Evolutionary conservation across 2,329 filamentous ascomycete species (phyloP).

Genomic region (Trichoderma pleuroti): DNA sequence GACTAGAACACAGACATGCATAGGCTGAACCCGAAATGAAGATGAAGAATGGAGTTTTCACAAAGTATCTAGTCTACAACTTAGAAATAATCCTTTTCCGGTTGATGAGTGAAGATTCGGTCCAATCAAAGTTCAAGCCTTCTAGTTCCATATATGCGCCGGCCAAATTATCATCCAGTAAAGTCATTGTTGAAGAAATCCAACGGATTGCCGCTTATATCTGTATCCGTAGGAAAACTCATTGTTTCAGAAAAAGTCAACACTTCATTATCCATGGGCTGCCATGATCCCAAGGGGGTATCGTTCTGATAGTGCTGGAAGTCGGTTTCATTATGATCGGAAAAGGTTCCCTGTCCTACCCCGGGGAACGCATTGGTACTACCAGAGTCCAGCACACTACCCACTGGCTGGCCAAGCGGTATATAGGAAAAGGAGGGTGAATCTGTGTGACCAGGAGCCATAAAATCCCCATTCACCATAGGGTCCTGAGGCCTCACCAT

Average conservation of each 20-base stretch:
- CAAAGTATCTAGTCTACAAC: neutral
- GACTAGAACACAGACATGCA: neutral
- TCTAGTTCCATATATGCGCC: neutral
- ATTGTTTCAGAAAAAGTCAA: conserved; percentile 27
- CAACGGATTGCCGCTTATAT: conserved; percentile 26
- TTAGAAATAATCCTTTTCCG: neutral
- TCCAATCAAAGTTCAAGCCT: neutral
- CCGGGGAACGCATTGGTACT: conserved; percentile 29
- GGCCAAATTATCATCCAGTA: neutral
- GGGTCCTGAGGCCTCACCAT: neutral
- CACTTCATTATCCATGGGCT: conserved; percentile 29
- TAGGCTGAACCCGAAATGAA: neutral
- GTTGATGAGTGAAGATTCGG: neutral
- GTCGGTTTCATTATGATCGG: conserved; percentile 34
- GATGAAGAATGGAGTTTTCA: neutral
- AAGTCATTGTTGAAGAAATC: neutral
- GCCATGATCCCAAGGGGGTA: conserved; percentile 31
- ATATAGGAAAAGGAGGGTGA: conserved; percentile 30
- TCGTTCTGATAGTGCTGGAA: conserved; percentile 33
- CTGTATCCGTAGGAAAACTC: conserved; percentile 23
- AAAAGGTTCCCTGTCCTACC: conserved; percentile 32
- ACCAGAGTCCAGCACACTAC: conserved; percentile 23
- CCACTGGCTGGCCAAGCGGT: conserved; percentile 24
- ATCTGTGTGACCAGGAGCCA: conserved; percentile 28
- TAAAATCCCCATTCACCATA: neutral